A percentile compares a stretch with the other conserved stretches of the same genome.
Conservation (phyloP, 1,284 basidiomycete species). For the Rhodofomes roseus region DNA sequence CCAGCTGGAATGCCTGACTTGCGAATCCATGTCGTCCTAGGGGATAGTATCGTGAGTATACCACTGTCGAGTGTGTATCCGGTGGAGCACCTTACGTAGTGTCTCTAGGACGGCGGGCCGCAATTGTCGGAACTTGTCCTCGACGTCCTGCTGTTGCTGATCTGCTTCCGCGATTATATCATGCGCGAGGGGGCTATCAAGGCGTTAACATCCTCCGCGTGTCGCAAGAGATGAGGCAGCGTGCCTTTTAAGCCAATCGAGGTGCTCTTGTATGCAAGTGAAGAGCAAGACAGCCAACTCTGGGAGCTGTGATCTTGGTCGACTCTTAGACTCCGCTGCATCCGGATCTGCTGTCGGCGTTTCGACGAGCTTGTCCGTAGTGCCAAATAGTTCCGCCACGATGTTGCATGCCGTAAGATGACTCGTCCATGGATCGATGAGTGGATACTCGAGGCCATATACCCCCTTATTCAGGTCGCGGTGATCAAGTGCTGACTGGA, state of each 20-base stretch:
- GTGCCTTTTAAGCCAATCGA: constrained; percentile 67
- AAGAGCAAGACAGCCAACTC: constrained; percentile 71
- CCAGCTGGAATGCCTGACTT: constrained; percentile 73
- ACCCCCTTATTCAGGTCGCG: constrained; percentile 66
- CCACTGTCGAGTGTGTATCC: background rate
- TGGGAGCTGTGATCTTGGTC: constrained; percentile 62
- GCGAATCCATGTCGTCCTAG: constrained; percentile 66
- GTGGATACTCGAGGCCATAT: constrained; percentile 75
- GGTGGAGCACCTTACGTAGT: constrained; percentile 45
- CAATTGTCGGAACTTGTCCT: constrained; percentile 62
- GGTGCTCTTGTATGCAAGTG: constrained; percentile 67
- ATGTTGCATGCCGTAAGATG: constrained; percentile 63
- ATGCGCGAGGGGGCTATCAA: constrained; percentile 39
- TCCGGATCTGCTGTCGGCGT: constrained; percentile 27
- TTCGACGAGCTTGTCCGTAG: constrained; percentile 54
- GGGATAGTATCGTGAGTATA: background rate
- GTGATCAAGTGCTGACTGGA: constrained; percentile 71
- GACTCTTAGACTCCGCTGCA: constrained; percentile 18
- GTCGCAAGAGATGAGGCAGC: constrained; percentile 8
- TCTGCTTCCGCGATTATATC: constrained; percentile 31
- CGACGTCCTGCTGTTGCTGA: constrained; percentile 53
- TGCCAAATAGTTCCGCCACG: constrained; percentile 69
- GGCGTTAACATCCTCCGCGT: background rate
- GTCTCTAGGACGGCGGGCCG: constrained; percentile 75
- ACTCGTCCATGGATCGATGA: constrained; percentile 85